A percentile compares a stretch with the other conserved stretches of the same genome.
These are phyloP conservation scores for Phytophthora fragariaefolia DNA, from an alignment of 352 stramenopile genomes.

Conservation along the genomic window DNA sequence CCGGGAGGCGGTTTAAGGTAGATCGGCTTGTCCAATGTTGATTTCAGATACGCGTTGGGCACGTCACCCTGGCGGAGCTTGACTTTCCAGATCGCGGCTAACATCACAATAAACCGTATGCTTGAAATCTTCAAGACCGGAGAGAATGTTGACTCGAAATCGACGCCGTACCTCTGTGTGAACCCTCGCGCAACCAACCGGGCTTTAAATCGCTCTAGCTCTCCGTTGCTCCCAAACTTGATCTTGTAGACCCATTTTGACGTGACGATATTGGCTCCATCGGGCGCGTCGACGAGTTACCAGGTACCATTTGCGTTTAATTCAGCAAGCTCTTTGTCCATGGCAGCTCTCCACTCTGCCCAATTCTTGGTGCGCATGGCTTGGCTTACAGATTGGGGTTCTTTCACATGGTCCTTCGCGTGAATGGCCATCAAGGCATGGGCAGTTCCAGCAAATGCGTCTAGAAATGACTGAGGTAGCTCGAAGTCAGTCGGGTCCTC, in stretches of 20 bases:
- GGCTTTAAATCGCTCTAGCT: slow-evolving; percentile 8
- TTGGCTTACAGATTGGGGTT: too few species aligned
- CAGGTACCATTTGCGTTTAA: not conserved
- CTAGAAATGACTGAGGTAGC: too few species aligned
- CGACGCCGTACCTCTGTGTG: slow-evolving; percentile 7
- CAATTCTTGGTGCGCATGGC: too few species aligned
- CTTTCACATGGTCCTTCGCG: too few species aligned
- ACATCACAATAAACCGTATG: slow-evolving; percentile 15
- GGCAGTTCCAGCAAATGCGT: too few species aligned
- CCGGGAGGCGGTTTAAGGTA: slow-evolving; percentile 8
- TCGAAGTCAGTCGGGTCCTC: too few species aligned
- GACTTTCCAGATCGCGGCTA: slow-evolving; percentile 1
- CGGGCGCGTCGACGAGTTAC: not conserved
- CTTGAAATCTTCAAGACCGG: slow-evolving; percentile 19
- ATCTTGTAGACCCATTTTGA: slow-evolving; percentile 15
- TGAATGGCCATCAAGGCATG: too few species aligned
- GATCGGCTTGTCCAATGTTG: slow-evolving; percentile 17
- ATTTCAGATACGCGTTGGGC: slow-evolving; percentile 20
- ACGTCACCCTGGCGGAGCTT: slow-evolving; percentile 23
- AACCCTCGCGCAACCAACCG: slow-evolving; percentile 7
- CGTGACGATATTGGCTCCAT: slow-evolving; percentile 11
- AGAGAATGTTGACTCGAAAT: slow-evolving; percentile 10
- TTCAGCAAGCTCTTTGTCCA: not conserved
- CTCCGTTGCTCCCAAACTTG: slow-evolving; percentile 8
- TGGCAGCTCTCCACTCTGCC: too few species aligned